Evolutionary conservation across 148 eudicot species (phyloP).

Genomic region (Simmondsia chinensis): DNA sequence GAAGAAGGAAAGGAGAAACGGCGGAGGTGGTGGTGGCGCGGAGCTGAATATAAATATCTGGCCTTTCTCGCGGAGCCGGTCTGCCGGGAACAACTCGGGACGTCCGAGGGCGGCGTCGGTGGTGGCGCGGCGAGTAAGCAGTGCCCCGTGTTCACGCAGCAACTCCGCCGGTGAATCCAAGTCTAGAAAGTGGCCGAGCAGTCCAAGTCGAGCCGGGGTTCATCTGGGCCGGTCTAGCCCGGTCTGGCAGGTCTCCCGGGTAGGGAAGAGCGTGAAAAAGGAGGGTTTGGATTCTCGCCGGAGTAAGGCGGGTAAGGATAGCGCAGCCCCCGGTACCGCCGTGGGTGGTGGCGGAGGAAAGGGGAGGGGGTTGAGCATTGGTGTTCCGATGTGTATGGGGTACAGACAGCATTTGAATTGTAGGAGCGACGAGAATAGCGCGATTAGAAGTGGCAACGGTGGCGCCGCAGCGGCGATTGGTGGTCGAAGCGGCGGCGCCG

Average conservation of each 20-base stretch:
- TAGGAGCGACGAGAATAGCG: conserved; percentile 24
- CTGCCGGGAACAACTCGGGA: conserved; percentile 62
- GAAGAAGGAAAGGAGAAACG: conserved; percentile 23
- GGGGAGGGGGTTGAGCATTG: conserved; percentile 39
- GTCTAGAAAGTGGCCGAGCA: conserved; percentile 41
- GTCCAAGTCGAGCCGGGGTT: conserved; percentile 45
- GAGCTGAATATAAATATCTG: conserved; percentile 82
- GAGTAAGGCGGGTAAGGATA: conserved; percentile 1
- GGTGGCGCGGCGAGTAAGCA: conserved; percentile 52
- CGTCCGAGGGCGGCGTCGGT: conserved; percentile 33
- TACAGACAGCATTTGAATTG: conserved; percentile 49
- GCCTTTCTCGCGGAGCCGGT: conserved; percentile 89
- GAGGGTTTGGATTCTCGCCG: conserved; percentile 22
- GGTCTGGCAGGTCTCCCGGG: conserved; percentile 63
- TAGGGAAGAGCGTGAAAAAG: conserved; percentile 9
- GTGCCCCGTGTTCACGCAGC: conserved; percentile 92
- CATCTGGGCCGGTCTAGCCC: conserved; percentile 83
- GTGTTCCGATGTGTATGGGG: conserved; percentile 70
- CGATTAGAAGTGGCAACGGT: not conserved
- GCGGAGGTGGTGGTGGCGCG: conserved; percentile 20
- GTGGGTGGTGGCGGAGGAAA: conserved; percentile 5
- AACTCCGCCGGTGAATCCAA: conserved; percentile 85
- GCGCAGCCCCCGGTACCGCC: conserved; percentile 3
- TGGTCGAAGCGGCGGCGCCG: conserved; percentile 5
- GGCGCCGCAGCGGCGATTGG: conserved; percentile 1